These are phyloP conservation scores for Capsicum baccatum DNA, from an alignment of 257 asterid genomes.

Conservation along the genomic window DNA sequence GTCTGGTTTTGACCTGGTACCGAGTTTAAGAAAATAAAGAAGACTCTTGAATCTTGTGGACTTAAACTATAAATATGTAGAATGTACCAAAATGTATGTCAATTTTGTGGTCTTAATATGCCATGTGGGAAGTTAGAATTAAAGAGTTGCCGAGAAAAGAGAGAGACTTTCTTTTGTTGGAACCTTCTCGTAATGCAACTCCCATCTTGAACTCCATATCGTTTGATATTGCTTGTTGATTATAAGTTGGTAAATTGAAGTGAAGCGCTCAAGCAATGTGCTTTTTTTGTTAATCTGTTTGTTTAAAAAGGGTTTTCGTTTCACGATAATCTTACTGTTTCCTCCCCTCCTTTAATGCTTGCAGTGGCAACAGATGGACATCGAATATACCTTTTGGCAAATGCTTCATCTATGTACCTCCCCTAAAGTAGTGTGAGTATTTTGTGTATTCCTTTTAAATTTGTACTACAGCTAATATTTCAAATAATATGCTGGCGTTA, in stretches of 20 bases:
- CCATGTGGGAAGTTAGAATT: too few relatives aligned
- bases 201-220: slow-evolving; percentile 15
- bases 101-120: too few relatives aligned
- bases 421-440: slow-evolving; percentile 98
- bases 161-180: background rate
- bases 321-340: background rate
- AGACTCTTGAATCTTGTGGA: too few relatives aligned
- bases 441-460: slow-evolving; percentile 15
- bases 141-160: too few relatives aligned
- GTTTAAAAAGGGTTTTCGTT: background rate
- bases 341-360: slow-evolving; percentile 28
- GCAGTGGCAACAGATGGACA: slow-evolving; percentile 99
- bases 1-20: too few relatives aligned
- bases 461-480: background rate
- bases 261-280: background rate
- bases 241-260: background rate
- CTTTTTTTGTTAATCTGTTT: background rate
- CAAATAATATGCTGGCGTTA: background rate
- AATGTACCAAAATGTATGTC: too few relatives aligned
- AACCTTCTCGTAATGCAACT: background rate
- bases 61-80: too few relatives aligned
- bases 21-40: too few relatives aligned
- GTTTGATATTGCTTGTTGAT: background rate
- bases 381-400: slow-evolving; percentile 99
- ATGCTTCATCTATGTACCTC: slow-evolving; percentile 97